Evolutionary conservation across 306 rosid species (phyloP).

Genomic region (Gillenia trifoliata): DNA sequence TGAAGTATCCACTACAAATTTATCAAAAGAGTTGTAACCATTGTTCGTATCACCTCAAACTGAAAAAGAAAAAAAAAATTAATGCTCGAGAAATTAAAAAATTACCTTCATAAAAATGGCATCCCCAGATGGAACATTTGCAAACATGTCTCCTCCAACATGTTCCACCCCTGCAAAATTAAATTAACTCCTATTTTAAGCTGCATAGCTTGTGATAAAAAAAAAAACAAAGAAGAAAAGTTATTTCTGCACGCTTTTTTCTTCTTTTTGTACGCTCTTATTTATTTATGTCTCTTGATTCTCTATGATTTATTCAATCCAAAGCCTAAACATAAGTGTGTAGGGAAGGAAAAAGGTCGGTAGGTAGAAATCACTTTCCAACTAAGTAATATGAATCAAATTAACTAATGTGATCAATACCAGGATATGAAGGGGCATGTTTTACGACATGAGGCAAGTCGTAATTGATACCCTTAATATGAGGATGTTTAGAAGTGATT

Average conservation of each 20-base stretch:
- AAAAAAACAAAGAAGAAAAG: background rate
- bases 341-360: too few species aligned
- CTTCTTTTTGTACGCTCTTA: rapidly evolving
- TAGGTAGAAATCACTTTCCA: too few species aligned
- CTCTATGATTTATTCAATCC: too few species aligned
- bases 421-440: conserved; percentile 45
- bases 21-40: background rate
- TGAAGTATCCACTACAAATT: conserved; percentile 36
- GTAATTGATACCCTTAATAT: conserved; percentile 38
- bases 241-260: too few species aligned
- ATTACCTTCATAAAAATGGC: conserved; percentile 57
- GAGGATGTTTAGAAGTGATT: conserved; percentile 49
- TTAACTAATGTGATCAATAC: conserved; percentile 3
- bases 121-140: conserved; percentile 50
- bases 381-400: background rate
- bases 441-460: conserved; percentile 43
- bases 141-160: conserved; percentile 56
- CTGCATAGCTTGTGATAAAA: background rate
- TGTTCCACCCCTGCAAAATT: conserved; percentile 40
- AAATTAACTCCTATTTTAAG: background rate
- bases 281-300: too few species aligned
- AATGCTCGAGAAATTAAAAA: background rate
- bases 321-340: too few species aligned
- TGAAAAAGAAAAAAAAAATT: background rate
- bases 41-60: background rate